These are phyloP conservation scores for Nannochloris sp. DNA, from an alignment of 139 green algal genomes.

Conservation along the genomic window DNA sequence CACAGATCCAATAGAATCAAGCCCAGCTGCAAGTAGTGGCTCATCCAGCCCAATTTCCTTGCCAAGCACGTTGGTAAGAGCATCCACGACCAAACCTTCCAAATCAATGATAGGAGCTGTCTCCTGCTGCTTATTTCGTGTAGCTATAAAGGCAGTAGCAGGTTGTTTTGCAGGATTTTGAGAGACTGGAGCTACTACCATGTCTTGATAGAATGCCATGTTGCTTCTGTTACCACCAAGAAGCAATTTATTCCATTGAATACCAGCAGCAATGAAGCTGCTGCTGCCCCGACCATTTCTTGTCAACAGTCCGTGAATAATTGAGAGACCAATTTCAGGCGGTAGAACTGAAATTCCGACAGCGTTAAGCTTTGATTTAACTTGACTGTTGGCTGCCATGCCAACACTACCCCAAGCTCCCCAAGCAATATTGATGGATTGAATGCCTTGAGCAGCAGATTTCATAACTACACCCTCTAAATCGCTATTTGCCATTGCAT, in stretches of 20 bases:
- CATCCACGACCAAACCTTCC: not conserved
- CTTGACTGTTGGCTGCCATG: conserved; percentile 63
- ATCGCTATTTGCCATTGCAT: conserved; percentile 38
- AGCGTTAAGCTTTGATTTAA: conserved; percentile 36
- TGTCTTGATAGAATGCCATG: conserved; percentile 20
- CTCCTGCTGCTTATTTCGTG: too few species aligned
- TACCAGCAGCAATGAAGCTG: not conserved
- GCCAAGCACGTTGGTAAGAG: not conserved
- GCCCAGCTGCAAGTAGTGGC: conserved; percentile 21
- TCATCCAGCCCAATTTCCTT: not conserved
- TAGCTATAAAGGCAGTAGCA: too few species aligned
- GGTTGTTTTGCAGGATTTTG: too few species aligned
- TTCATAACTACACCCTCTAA: conserved; percentile 25
- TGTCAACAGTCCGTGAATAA: conserved; percentile 18
- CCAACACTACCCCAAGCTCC: conserved; percentile 39
- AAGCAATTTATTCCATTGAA: conserved; percentile 20
- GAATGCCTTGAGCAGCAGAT: not conserved
- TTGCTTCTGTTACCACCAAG: too few species aligned
- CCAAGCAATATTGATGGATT: conserved; percentile 23
- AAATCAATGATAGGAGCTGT: too few species aligned
- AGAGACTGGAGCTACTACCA: conserved; percentile 7
- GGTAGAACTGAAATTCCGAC: conserved; percentile 48
- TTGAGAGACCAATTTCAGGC: conserved; percentile 49
- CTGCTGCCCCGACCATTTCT: not conserved
- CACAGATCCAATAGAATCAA: conserved; percentile 27